Evolutionary conservation across 768 basidiomycete genomes (phyloP), one percentile per base, ranked within the genome.

Genomic region (Termitomyces sp.): DNA sequence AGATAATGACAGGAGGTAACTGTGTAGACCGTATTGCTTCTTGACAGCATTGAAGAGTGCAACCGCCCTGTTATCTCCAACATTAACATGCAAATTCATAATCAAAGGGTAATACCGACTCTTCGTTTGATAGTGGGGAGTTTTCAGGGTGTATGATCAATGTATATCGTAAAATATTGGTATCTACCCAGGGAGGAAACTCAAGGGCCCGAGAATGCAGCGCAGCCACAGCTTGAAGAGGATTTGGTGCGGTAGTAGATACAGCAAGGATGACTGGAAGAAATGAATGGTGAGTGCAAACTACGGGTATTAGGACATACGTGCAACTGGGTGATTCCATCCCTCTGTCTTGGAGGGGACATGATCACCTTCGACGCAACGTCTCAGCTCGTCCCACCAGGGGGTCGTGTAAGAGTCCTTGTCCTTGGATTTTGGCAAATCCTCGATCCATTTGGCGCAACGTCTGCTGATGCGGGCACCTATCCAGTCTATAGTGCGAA

Each of bases 311-410:
- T 13, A n/a, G n/a, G 44, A 79, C 88, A 57, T 66, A 93, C 92
- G 72, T 24, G 92, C 84, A 48, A 85, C 82, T 50, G 92, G 92
- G 72, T 94, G 92, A 65, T 92, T 94, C 92, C 92, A 94, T 48
- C 83, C 87, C 66, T 94, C 92, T 1, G 72, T 67, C 66, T 78
- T 85, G 34, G 81, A 82, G 10, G 92, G 92, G 10, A 86, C 75
- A 69, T 83, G 77, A 65, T 93, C 90, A 0, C 88, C 90, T 67
- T 93, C 87, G 1, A 81, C 78, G 69, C 92, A 94, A 12, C 83
- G 78, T 64, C 80, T 77, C 39, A 94, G 77, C 67, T 94, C 92
- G 61, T 91, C 87, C 92, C 92, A 94, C 92, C 92, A 94, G 1
- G 90, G 91, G 10, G 88, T 84, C 51, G 81, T 74, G 45, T 73